Percentiles rank a stretch among this genome's conserved stretches.
phyloP scores from a whole-genome alignment of 108 stramenopile species.

The Cyclostephanos invisitatus region DNA sequence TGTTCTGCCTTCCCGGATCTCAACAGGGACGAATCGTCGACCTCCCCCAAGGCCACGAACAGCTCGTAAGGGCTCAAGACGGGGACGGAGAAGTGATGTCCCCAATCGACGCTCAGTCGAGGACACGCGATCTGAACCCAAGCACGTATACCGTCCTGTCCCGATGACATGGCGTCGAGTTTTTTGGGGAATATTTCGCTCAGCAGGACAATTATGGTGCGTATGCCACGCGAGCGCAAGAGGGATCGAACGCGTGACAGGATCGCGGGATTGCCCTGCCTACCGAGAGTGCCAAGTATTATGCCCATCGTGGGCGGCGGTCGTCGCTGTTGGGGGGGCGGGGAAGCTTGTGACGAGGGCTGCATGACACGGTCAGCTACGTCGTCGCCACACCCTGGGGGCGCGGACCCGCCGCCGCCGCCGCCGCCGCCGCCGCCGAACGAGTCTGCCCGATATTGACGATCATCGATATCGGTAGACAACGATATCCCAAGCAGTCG shows the following conservation, averaged over 20 bases:
- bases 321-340: slow-evolving; percentile 15
- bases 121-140: slow-evolving; percentile 99
- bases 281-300: slow-evolving; percentile 94
- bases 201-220: slow-evolving; percentile 80
- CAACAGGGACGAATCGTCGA: slow-evolving; percentile 60
- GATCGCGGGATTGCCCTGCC: slow-evolving; percentile 98
- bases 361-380: slow-evolving; percentile 29
- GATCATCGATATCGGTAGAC: not conserved
- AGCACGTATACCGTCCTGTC: slow-evolving; percentile 47
- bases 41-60: slow-evolving; percentile 82
- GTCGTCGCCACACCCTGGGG: slow-evolving; percentile 8
- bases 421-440: not conserved
- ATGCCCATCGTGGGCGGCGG: slow-evolving; percentile 72
- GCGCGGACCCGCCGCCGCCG: not conserved
- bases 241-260: slow-evolving; percentile 65
- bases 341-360: not conserved
- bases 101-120: slow-evolving; percentile 96
- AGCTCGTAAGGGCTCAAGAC: slow-evolving; percentile 94
- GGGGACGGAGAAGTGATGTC: slow-evolving; percentile 80
- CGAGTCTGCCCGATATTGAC: not conserved
- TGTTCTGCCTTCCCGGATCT: slow-evolving; percentile 37
- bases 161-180: slow-evolving; percentile 74
- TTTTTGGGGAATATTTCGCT: slow-evolving; percentile 93
- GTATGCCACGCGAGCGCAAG: slow-evolving; percentile 59
- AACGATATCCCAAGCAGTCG: slow-evolving; percentile 27